phyloP scores from a whole-genome alignment of 306 rosid genomes.

The Begonia peltatifolia region DNA sequence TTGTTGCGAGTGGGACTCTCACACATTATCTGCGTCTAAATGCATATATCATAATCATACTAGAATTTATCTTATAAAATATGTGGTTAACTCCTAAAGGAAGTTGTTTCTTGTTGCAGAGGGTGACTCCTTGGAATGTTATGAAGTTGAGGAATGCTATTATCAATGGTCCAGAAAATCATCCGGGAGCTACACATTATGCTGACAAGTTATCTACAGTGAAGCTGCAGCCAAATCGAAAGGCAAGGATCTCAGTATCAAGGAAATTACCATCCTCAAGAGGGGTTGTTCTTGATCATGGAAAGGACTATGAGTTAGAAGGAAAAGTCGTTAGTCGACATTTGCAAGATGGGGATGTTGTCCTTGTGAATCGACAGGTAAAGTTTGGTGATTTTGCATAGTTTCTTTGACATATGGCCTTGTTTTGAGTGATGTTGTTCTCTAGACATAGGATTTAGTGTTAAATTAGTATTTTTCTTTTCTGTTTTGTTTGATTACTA shows the following conservation, averaged over 20 bases:
- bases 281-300: conserved; percentile 51
- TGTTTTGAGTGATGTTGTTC: neutral
- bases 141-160: conserved; percentile 52
- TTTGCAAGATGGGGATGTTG: conserved; percentile 86
- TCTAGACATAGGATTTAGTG: no score
- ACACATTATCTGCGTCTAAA: no score
- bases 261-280: conserved; percentile 68
- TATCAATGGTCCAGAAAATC: conserved; percentile 59
- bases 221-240: conserved; percentile 28
- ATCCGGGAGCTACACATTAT: conserved; percentile 89
- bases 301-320: conserved; percentile 48
- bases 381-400: neutral
- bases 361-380: conserved; percentile 96
- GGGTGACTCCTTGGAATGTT: conserved; percentile 88
- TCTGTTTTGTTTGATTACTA: no score
- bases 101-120: conserved; percentile 26
- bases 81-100: conserved; percentile 2
- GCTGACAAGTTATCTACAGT: conserved; percentile 38
- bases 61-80: conserved; percentile 5
- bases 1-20: no score
- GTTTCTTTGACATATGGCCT: conserved; percentile 9
- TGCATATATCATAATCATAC: no score
- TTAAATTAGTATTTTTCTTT: neutral
- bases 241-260: conserved; percentile 29
- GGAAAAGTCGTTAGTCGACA: conserved; percentile 82